A percentile compares a stretch with the other conserved stretches of the same genome.
phyloP scores from a whole-genome alignment of 2,329 filamentous ascomycete species.

The Ophiocordyceps camponoti-floridani region DNA sequence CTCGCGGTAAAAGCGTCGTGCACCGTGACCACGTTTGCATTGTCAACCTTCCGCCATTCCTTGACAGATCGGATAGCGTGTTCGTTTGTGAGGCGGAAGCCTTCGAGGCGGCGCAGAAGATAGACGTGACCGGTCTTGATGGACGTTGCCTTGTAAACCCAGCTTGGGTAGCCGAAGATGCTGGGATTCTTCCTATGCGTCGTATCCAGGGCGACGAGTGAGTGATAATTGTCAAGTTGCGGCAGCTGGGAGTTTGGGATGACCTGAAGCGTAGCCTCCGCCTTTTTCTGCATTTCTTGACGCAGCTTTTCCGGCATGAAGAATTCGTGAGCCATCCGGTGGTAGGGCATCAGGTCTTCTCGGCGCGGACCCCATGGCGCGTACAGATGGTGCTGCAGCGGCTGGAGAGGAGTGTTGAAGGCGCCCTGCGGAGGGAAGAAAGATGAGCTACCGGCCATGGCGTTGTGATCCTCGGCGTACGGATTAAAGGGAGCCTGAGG shows the following conservation, averaged over 20 bases:
- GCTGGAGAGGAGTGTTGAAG: constrained; percentile 37
- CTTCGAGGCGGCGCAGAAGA: constrained; percentile 70
- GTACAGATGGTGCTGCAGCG: constrained; percentile 83
- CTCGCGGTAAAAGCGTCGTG: constrained; percentile 88
- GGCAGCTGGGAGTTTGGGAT: constrained; percentile 64
- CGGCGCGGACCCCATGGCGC: constrained; percentile 69
- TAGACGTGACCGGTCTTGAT: constrained; percentile 81
- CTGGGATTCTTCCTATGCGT: constrained; percentile 59
- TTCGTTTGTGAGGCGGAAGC: constrained; percentile 76
- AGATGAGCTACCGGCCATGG: constrained; percentile 37
- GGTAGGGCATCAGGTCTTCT: constrained; percentile 68
- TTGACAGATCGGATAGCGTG: constrained; percentile 73
- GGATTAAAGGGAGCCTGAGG: constrained; percentile 46
- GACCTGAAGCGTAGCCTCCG: constrained; percentile 69
- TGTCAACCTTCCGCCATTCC: constrained; percentile 74
- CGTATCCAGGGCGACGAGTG: constrained; percentile 74
- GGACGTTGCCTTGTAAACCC: constrained; percentile 89
- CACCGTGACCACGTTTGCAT: constrained; percentile 66
- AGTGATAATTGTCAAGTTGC: constrained; percentile 76
- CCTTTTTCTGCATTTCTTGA: constrained; percentile 77
- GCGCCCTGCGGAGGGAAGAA: constrained; percentile 47
- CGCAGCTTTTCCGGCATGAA: constrained; percentile 77
- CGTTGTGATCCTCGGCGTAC: constrained; percentile 55
- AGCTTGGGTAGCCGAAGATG: constrained; percentile 76
- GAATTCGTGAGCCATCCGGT: constrained; percentile 75